A percentile compares a stretch with the other conserved stretches of the same genome.
Conservation (phyloP, 306 rosid genomes). For the Arachis stenosperma region DNA sequence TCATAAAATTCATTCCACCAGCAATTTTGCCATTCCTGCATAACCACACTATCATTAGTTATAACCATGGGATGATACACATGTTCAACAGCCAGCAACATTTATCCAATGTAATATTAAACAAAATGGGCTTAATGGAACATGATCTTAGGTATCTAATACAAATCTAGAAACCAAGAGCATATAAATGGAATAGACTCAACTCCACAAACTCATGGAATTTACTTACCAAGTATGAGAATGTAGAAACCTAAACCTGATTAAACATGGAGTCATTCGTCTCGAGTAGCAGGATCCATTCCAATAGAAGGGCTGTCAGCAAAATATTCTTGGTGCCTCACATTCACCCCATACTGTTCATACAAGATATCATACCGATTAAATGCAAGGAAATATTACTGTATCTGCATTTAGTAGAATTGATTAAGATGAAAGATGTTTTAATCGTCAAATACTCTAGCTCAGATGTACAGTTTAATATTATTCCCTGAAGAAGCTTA, state of each 20-base stretch:
- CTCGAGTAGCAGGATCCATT: conserved; percentile 84
- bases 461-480: background rate
- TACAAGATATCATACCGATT: conserved; percentile 10
- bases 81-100: too few relatives aligned
- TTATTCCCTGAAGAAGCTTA: conserved; percentile 11
- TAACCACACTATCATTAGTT: background rate
- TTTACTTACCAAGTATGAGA: conserved; percentile 21
- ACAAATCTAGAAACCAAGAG: conserved; percentile 20
- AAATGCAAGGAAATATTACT: conserved; percentile 4
- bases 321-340: conserved; percentile 95
- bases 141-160: background rate
- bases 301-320: conserved; percentile 92
- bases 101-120: background rate
- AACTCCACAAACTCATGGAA: conserved; percentile 5
- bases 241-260: conserved; percentile 28
- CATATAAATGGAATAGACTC: conserved; percentile 9
- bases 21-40: conserved; percentile 14
- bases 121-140: conserved; percentile 6
- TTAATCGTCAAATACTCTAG: conserved; percentile 9
- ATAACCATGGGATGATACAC: too few relatives aligned
- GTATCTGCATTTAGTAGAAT: background rate
- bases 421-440: conserved; percentile 13
- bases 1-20: conserved; percentile 6
- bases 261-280: conserved; percentile 60
- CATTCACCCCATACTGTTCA: conserved; percentile 70